Evolutionary conservation across 1,139 yeast species (phyloP).

Genomic region (Debaryomyces udenii): DNA sequence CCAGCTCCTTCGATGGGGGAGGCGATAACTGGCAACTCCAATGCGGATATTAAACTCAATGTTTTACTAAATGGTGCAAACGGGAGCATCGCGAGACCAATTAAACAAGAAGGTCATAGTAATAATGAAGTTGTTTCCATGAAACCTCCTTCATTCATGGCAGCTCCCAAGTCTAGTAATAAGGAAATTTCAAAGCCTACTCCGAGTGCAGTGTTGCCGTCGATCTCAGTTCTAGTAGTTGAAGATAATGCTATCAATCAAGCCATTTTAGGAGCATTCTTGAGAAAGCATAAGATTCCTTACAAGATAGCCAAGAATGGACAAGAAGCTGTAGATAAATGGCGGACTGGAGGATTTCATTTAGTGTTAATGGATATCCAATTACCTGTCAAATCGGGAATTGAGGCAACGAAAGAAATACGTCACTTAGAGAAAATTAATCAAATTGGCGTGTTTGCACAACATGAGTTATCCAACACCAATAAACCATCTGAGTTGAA

Average conservation of each 20-base stretch:
- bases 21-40: not conserved
- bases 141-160: not conserved
- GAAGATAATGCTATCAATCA: constrained; percentile 96
- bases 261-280: constrained; percentile 88
- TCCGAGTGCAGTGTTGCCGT: constrained; percentile 63
- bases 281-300: constrained; percentile 81
- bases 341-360: constrained; percentile 92
- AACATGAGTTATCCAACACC: constrained; percentile 35
- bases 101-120: not conserved
- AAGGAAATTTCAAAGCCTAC: constrained; percentile 29
- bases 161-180: constrained; percentile 11
- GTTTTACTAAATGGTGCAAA: not conserved
- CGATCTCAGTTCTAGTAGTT: constrained; percentile 87
- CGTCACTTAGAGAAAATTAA: constrained; percentile 80
- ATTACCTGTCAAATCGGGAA: constrained; percentile 89
- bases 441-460: constrained; percentile 78
- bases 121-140: not conserved
- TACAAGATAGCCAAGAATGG: constrained; percentile 90
- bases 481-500: constrained; percentile 26
- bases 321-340: constrained; percentile 86
- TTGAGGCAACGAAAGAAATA: constrained; percentile 89
- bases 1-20: constrained; percentile 13
- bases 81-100: not conserved
- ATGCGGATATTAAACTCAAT: not conserved
- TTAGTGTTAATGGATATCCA: constrained; percentile 94